Evolutionary conservation across 2,329 filamentous ascomycete species (phyloP).

Genomic region (Lecanoromycetidae sp.): DNA sequence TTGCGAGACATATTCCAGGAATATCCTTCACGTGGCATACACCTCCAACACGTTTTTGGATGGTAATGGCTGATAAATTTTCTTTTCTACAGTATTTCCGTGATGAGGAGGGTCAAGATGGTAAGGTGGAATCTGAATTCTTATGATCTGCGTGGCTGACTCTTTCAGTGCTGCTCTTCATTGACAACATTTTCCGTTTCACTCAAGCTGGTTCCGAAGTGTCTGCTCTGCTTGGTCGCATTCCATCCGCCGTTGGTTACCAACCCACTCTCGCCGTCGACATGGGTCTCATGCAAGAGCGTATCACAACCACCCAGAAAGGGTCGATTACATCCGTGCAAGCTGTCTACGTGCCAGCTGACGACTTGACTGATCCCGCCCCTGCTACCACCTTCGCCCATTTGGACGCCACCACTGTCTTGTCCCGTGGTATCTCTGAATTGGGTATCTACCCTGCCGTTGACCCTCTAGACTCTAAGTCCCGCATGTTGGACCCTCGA

Average conservation of each 20-base stretch:
- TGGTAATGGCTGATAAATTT: no score
- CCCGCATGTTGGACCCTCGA: constrained; percentile 98
- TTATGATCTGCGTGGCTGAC: constrained; percentile 16
- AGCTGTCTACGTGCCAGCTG: constrained; percentile 99
- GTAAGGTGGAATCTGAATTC: constrained; percentile 37
- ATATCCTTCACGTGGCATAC: no score
- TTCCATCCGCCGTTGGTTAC: constrained; percentile 99
- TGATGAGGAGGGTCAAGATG: constrained; percentile 74
- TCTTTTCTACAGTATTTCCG: no score
- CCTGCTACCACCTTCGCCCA: constrained; percentile 99
- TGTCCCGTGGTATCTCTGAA: constrained; percentile 99
- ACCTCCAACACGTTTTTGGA: no score
- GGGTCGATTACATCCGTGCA: constrained; percentile 99
- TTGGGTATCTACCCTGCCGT: constrained; percentile 99
- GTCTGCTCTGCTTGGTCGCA: constrained; percentile 97
- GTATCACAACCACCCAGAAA: constrained; percentile 99
- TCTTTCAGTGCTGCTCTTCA: constrained; percentile 78
- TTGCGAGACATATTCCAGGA: no score
- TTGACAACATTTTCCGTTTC: constrained; percentile 99
- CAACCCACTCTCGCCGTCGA: constrained; percentile 96
- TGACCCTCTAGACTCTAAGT: constrained; percentile 99
- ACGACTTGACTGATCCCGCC: constrained; percentile 99
- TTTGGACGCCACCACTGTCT: constrained; percentile 99
- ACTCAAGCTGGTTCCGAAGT: constrained; percentile 99
- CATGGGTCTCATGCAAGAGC: constrained; percentile 99